phyloP scores from a whole-genome alignment of 257 asterid species.

The Linderniella brevidens region DNA sequence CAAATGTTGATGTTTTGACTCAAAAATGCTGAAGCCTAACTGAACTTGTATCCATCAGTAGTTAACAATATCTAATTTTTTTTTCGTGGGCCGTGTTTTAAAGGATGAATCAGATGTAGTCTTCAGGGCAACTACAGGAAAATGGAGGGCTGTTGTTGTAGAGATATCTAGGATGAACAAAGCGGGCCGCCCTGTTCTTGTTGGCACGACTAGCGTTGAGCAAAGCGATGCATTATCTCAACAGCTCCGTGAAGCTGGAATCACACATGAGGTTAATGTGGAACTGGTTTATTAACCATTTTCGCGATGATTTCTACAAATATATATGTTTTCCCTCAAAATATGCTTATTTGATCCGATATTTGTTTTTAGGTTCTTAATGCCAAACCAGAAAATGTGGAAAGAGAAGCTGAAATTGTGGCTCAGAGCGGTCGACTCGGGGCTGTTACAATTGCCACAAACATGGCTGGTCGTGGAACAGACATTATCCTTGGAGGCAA shows the following conservation, averaged over 20 bases:
- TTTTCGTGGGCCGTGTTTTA: slow-evolving; percentile 9
- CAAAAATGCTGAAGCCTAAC: neutral
- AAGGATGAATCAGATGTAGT: slow-evolving; percentile 98
- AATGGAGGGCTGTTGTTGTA: slow-evolving; percentile 93
- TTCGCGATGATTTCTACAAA: slow-evolving; percentile 3
- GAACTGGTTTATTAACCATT: too few relatives aligned
- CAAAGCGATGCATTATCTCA: slow-evolving; percentile 88
- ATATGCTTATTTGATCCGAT: slow-evolving; percentile 6
- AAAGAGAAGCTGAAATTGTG: slow-evolving; percentile 99
- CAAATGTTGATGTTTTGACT: neutral
- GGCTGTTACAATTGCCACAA: slow-evolving; percentile 96
- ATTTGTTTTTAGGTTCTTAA: slow-evolving; percentile 58
- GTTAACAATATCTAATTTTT: slow-evolving; percentile 12
- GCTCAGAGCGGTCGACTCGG: slow-evolving; percentile 99
- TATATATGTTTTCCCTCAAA: neutral
- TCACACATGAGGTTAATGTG: slow-evolving; percentile 70
- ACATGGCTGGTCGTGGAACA: slow-evolving; percentile 99
- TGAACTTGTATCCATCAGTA: neutral
- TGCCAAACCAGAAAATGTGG: slow-evolving; percentile 99
- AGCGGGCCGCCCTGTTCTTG: slow-evolving; percentile 95
- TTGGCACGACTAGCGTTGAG: slow-evolving; percentile 98
- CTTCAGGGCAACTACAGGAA: slow-evolving; percentile 76
- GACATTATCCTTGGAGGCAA: slow-evolving; percentile 99
- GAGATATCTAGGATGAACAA: slow-evolving; percentile 96
- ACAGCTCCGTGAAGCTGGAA: slow-evolving; percentile 76